Percentiles rank a stretch among this genome's conserved stretches.
Conservation (phyloP, 2,329 filamentous ascomycete species). For the Penicillium sclerotigenum region DNA sequence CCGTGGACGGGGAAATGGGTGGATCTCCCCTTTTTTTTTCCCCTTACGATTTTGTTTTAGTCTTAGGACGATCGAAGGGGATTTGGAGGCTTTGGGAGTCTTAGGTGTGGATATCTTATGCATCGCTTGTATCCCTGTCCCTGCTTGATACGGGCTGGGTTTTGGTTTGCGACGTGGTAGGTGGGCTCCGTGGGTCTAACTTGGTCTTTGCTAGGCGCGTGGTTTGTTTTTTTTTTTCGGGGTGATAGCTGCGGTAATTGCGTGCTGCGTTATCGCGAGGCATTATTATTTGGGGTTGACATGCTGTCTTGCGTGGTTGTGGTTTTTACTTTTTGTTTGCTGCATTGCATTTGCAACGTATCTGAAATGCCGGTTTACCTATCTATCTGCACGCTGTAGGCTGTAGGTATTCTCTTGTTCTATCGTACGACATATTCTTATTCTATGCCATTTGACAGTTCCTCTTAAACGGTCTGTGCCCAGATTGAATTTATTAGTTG, state of each 20-base stretch:
- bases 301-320: background rate
- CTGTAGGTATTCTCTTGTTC: background rate
- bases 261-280: background rate
- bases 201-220: background rate
- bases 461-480: conserved; percentile 1
- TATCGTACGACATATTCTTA: background rate
- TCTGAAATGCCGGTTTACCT: background rate
- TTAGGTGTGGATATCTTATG: background rate
- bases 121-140: background rate
- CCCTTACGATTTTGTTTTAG: background rate
- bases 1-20: background rate
- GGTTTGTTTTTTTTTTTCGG: background rate
- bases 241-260: background rate
- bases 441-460: background rate
- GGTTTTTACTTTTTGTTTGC: background rate
- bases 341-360: background rate
- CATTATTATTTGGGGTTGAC: background rate
- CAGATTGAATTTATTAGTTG: conserved; percentile 1
- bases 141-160: background rate
- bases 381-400: background rate
- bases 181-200: background rate
- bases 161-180: background rate
- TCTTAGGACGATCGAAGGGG: background rate
- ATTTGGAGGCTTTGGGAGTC: background rate
- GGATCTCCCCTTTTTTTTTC: background rate